Conservation (phyloP, 257 asterid species). For the Penstemon newberryi region DNA sequence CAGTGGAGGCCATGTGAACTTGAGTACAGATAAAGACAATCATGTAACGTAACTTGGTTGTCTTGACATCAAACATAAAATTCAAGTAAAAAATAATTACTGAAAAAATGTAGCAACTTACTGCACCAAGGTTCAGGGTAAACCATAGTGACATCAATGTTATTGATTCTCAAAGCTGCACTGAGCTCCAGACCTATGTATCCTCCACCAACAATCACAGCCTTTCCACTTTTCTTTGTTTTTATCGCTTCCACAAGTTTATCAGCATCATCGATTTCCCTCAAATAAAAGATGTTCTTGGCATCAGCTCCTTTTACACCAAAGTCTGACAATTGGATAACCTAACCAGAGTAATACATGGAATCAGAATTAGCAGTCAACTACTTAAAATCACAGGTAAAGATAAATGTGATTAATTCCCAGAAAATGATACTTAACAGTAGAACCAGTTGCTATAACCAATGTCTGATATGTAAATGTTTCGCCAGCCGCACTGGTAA, state of each 20-base stretch:
- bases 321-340: slow-evolving; percentile 71
- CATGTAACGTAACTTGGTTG: background rate
- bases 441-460: slow-evolving; percentile 87
- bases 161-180: slow-evolving; percentile 75
- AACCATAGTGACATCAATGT: slow-evolving; percentile 82
- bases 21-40: background rate
- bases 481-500: slow-evolving; percentile 67
- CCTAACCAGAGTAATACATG: slow-evolving; percentile 46
- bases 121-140: slow-evolving; percentile 99
- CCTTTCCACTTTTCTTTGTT: slow-evolving; percentile 75
- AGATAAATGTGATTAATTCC: background rate
- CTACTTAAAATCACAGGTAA: slow-evolving; percentile 8
- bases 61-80: slow-evolving; percentile 5
- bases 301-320: slow-evolving; percentile 88
- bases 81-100: background rate
- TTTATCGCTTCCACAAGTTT: slow-evolving; percentile 83
- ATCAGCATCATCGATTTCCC: slow-evolving; percentile 90
- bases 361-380: slow-evolving; percentile 26
- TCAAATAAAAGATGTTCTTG: slow-evolving; percentile 82
- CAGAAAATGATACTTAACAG: slow-evolving; percentile 42
- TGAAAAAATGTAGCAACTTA: slow-evolving; percentile 38
- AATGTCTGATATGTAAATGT: slow-evolving; percentile 55
- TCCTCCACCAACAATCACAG: slow-evolving; percentile 95
- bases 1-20: slow-evolving; percentile 15
- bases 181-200: slow-evolving; percentile 96